Evolutionary conservation across 805 yeast species (phyloP).

Genomic region (Yamadazyma laniorum): DNA sequence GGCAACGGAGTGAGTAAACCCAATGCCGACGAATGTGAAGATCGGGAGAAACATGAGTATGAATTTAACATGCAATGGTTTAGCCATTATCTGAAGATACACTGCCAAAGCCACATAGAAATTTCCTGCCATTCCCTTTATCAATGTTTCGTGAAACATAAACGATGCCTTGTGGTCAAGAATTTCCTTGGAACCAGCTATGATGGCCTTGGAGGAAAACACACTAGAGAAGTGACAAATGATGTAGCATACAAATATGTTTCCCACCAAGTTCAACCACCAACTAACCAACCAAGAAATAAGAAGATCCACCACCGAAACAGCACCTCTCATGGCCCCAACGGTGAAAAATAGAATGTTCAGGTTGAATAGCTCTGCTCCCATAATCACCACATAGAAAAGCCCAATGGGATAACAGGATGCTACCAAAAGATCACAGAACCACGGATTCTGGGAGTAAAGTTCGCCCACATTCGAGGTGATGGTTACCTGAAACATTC

Average conservation of each 20-base stretch:
- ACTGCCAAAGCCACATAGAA: conserved; percentile 75
- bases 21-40: conserved; percentile 74
- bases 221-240: conserved; percentile 57
- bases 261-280: conserved; percentile 63
- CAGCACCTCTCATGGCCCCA: conserved; percentile 68
- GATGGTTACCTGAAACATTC: conserved; percentile 61
- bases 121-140: conserved; percentile 76
- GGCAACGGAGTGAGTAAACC: conserved; percentile 79
- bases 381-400: conserved; percentile 71
- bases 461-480: conserved; percentile 51
- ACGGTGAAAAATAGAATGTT: conserved; percentile 70
- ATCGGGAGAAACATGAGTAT: conserved; percentile 64
- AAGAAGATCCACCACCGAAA: conserved; percentile 57
- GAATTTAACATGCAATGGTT: conserved; percentile 75
- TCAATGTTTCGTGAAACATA: conserved; percentile 59
- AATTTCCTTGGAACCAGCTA: conserved; percentile 48
- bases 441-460: conserved; percentile 46
- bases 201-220: conserved; percentile 39
- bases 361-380: conserved; percentile 74
- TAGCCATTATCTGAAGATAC: conserved; percentile 73
- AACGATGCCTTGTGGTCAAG: conserved; percentile 42
- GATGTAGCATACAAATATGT: conserved; percentile 63
- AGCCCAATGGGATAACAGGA: conserved; percentile 66
- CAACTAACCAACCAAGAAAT: conserved; percentile 69
- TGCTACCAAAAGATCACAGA: conserved; percentile 57